phyloP scores from a whole-genome alignment of 2,329 filamentous ascomycete genomes.

The Niveomyces coronatus region DNA sequence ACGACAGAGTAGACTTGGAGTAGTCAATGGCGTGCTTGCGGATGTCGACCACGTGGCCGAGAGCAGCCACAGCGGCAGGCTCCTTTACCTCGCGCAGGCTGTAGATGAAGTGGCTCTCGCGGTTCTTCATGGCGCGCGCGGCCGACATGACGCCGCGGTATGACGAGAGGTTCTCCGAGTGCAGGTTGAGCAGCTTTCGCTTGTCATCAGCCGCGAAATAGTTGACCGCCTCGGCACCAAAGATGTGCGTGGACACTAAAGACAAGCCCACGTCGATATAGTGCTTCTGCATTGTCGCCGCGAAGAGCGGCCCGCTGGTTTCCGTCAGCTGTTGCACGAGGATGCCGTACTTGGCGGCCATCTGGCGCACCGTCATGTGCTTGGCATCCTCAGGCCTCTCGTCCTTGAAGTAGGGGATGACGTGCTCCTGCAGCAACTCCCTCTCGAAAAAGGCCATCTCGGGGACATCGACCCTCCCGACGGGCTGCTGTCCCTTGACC shows the following conservation, averaged over 20 bases:
- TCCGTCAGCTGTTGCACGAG: constrained; percentile 3
- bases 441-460: constrained; percentile 8
- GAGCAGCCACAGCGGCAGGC: too few species aligned
- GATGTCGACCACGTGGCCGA: neutral
- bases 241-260: neutral
- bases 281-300: neutral
- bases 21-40: constrained; percentile 5
- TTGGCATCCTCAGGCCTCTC: constrained; percentile 1
- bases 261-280: constrained; percentile 5
- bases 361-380: constrained; percentile 1
- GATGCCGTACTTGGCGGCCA: constrained; percentile 7
- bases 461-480: too few species aligned
- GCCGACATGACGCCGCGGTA: constrained; percentile 2
- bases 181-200: constrained; percentile 1
- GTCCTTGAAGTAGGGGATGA: constrained; percentile 6
- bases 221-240: neutral
- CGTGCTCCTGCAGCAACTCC: constrained; percentile 3
- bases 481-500: neutral
- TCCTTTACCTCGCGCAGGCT: constrained; percentile 1
- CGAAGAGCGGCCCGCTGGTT: neutral
- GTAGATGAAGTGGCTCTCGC: constrained; percentile 6
- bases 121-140: constrained; percentile 2
- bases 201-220: constrained; percentile 5
- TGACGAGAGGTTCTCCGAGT: constrained; percentile 1
- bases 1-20: neutral